These are phyloP conservation scores for Zygosaccharomyces siamensis DNA, from an alignment of 805 yeast genomes.

Conservation along the genomic window DNA sequence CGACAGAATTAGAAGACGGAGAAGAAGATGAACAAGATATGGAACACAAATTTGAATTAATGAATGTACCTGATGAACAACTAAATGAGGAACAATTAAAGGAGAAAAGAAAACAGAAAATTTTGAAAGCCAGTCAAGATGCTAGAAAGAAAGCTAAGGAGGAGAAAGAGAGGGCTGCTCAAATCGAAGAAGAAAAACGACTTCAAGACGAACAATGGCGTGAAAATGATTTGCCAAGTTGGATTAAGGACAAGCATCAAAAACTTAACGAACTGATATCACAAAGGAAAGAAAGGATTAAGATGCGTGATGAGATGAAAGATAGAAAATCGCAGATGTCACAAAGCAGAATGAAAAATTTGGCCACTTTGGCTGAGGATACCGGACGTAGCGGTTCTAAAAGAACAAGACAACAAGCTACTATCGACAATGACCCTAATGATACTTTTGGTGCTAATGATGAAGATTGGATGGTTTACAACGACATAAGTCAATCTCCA, in stretches of 20 bases:
- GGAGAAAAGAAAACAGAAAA: slow-evolving; percentile 79
- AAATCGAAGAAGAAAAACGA: slow-evolving; percentile 55
- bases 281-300: slow-evolving; percentile 58
- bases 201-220: slow-evolving; percentile 75
- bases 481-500: slow-evolving; percentile 70
- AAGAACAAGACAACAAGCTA: slow-evolving; percentile 52
- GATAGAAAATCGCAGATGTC: slow-evolving; percentile 90
- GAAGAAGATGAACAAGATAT: slow-evolving; percentile 44
- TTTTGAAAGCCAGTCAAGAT: slow-evolving; percentile 81
- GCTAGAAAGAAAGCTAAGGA: slow-evolving; percentile 79
- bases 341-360: slow-evolving; percentile 85
- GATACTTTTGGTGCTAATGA: slow-evolving; percentile 95
- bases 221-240: slow-evolving; percentile 60
- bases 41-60: slow-evolving; percentile 57
- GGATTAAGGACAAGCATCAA: slow-evolving; percentile 70
- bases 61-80: slow-evolving; percentile 81
- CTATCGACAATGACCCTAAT: slow-evolving; percentile 84
- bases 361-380: slow-evolving; percentile 82
- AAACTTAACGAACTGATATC: slow-evolving; percentile 57
- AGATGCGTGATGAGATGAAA: slow-evolving; percentile 68
- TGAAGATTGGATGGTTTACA: slow-evolving; percentile 90
- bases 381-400: slow-evolving; percentile 40
- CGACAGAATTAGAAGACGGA: slow-evolving; percentile 59
- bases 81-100: slow-evolving; percentile 72
- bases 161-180: slow-evolving; percentile 65